Evolutionary conservation across 1,284 basidiomycete species (phyloP), one percentile per base, ranked within the genome.

Genomic region (Gomphus bonarii): DNA sequence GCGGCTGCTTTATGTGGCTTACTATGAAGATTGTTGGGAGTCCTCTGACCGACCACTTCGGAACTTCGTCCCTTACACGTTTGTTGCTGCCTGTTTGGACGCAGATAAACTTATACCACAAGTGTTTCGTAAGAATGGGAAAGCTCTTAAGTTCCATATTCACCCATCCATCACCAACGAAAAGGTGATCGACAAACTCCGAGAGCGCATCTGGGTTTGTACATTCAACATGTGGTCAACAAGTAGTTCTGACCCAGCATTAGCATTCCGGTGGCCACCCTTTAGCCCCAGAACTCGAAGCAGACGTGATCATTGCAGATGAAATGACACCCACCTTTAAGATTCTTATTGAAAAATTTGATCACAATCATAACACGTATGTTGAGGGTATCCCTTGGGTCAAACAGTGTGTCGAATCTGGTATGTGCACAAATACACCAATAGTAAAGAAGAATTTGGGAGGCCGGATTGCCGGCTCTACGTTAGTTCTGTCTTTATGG

Each of bases 381-480:
- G 80, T 90, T 49, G 88, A 90, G 61, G 84, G 84, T 14, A 82
- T 84, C 63, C 69, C 85, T 20, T 90, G 88, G 88, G 81, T 90
- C 48, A 86, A 87, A 69, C 83, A 82, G 63, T 89, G 85, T 60
- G 79, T 88, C 42, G 84, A 86, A 62, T 81, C 75, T 60, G 79
- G 82, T 1, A 64, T 73, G 9, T 72, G 86, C 18, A 67, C 76
- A 42, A 88, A 80, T 61, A 88, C 85, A 1, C 85, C 85, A 0
- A 70, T 85, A 31, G 79, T 87, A 0, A 88, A 87, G 67, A 88
- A 87, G 69, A 88, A 90, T 62, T 84, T 85, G 11, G 87, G 88
- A 25, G 88, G 88, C 3, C 72, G 87, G 59, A 78, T 85, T 43
- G 78, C 87, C 33, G 87, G 87, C 43, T 86, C 88, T 75, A 86